phyloP scores from a whole-genome alignment of 1,284 basidiomycete genomes.

The Thelephora terrestris region DNA sequence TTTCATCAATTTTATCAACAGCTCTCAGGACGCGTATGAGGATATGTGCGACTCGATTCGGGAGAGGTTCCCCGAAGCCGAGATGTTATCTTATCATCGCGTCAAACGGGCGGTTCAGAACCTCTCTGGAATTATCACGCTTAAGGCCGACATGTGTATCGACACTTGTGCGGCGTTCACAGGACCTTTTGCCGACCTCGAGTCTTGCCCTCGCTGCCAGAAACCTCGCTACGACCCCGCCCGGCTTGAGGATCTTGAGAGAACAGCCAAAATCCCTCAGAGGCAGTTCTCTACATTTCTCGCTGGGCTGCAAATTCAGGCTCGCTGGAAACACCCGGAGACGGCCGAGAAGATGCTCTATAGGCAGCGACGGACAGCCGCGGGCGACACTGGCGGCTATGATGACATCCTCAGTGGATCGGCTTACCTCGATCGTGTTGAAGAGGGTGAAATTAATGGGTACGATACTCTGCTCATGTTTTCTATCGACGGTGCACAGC shows the following conservation, averaged over 20 bases:
- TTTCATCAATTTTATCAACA: slow-evolving; percentile 15
- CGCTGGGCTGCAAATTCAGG: too few species aligned
- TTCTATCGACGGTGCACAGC: slow-evolving; percentile 7
- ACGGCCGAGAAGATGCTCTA: slow-evolving; percentile 12
- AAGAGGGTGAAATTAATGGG: background rate
- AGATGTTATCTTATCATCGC: slow-evolving; percentile 17
- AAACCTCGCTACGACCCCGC: slow-evolving; percentile 6
- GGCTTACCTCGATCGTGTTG: background rate
- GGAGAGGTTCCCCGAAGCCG: slow-evolving; percentile 13
- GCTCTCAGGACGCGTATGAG: slow-evolving; percentile 18
- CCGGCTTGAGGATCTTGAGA: background rate
- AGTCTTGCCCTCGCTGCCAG: slow-evolving; percentile 12
- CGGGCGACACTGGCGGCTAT: too few species aligned
- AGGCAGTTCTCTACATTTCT: slow-evolving; percentile 13
- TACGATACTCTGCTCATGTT: slow-evolving; percentile 4
- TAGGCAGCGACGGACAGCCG: slow-evolving; percentile 1
- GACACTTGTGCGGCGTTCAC: slow-evolving; percentile 20
- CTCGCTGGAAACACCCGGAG: slow-evolving; percentile 5
- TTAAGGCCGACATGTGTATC: slow-evolving; percentile 23
- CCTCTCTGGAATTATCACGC: slow-evolving; percentile 18
- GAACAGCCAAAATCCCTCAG: background rate
- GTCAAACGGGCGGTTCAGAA: slow-evolving; percentile 16
- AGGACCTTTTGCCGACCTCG: slow-evolving; percentile 15
- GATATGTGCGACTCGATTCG: slow-evolving; percentile 10
- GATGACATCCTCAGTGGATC: slow-evolving; percentile 5